phyloP scores from a whole-genome alignment of 2,329 filamentous ascomycete genomes.

The Tolypocladium pustulatum region DNA sequence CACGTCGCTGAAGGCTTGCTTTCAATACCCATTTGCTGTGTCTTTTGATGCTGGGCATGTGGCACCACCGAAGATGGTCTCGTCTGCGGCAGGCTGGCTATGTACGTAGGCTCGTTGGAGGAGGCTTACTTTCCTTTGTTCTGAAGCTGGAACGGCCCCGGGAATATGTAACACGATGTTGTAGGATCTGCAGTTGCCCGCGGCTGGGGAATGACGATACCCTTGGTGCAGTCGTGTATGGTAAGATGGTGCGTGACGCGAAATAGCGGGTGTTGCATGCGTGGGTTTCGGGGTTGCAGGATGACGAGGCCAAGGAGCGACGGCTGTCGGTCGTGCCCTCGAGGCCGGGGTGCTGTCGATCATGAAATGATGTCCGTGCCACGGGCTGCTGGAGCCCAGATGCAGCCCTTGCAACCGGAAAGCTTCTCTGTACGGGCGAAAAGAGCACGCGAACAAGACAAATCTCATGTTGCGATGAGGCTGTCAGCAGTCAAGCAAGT shows the following conservation, averaged over 20 bases:
- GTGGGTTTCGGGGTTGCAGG: background rate
- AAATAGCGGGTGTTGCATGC: background rate
- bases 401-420: background rate
- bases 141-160: background rate
- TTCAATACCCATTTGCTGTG: conserved; percentile 5
- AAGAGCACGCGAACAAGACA: background rate
- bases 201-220: conserved; percentile 4
- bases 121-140: background rate
- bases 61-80: background rate
- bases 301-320: background rate
- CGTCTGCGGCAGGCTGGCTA: background rate
- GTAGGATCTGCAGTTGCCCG: background rate
- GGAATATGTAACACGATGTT: background rate
- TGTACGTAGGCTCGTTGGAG: background rate
- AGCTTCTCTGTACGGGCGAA: no score
- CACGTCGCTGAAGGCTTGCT: background rate
- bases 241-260: background rate
- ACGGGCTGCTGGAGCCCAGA: background rate
- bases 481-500: no score
- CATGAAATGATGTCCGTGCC: background rate
- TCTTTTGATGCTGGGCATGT: background rate
- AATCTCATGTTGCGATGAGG: background rate
- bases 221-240: background rate
- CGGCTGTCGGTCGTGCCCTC: background rate
- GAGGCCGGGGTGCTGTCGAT: background rate